Conservation (phyloP, 768 basidiomycete genomes). For the Termitomyces sp. region DNA sequence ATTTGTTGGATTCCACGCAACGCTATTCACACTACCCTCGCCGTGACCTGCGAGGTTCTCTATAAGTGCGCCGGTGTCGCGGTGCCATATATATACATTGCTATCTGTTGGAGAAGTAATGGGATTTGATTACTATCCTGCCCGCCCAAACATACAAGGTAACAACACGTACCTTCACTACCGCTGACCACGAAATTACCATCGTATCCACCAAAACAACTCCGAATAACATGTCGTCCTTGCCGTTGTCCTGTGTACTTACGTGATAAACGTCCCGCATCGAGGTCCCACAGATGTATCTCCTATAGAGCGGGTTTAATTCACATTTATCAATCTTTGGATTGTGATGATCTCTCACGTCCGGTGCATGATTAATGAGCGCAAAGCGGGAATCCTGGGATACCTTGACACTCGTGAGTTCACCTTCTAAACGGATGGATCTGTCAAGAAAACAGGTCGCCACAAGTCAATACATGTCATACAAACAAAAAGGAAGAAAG, state of each 20-base stretch:
- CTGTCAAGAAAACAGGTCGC: constrained; percentile 27
- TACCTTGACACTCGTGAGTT: constrained; percentile 84
- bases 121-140: constrained; percentile 10
- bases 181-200: constrained; percentile 90
- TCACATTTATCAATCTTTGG: constrained; percentile 8
- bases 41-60: constrained; percentile 87
- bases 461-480: constrained; percentile 1
- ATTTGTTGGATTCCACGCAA: constrained; percentile 92
- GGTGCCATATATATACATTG: constrained; percentile 94
- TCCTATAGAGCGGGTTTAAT: constrained; percentile 50
- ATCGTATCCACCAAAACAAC: constrained; percentile 89
- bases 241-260: constrained; percentile 87
- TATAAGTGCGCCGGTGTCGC: constrained; percentile 76
- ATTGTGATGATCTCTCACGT: constrained; percentile 45
- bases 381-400: constrained; percentile 85
- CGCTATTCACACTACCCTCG: constrained; percentile 88
- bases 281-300: constrained; percentile 82
- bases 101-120: constrained; percentile 52
- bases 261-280: constrained; percentile 60
- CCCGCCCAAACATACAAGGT: neutral
- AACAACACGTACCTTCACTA: constrained; percentile 72
- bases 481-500: neutral
- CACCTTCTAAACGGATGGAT: constrained; percentile 64
- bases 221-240: constrained; percentile 79
- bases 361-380: constrained; percentile 81